phyloP scores from a whole-genome alignment of 495 filamentous ascomycete species.

The Aspergillus steynii region DNA sequence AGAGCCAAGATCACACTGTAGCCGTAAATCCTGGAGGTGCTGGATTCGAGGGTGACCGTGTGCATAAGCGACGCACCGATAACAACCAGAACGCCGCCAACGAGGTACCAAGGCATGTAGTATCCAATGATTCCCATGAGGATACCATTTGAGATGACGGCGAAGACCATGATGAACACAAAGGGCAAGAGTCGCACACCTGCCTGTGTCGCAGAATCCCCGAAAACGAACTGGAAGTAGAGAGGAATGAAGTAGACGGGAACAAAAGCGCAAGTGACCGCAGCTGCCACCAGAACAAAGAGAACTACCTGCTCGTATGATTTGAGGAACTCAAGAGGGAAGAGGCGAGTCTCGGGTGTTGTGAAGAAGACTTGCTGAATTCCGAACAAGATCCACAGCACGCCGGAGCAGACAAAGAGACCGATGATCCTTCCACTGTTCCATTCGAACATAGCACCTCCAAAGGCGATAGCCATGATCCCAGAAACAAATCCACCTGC shows the following conservation, averaged over 20 bases:
- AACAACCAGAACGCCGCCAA: constrained; percentile 46
- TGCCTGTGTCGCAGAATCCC: constrained; percentile 48
- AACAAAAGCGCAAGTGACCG: constrained; percentile 23
- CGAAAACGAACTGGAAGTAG: constrained; percentile 60
- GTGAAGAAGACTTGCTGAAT: constrained; percentile 47
- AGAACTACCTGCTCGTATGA: no score
- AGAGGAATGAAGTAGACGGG: constrained; percentile 55
- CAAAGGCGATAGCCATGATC: constrained; percentile 34
- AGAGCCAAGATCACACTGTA: background rate
- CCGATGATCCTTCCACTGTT: constrained; percentile 23
- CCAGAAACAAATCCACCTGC: constrained; percentile 20
- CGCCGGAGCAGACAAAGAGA: constrained; percentile 22
- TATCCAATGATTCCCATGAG: constrained; percentile 50
- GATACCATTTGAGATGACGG: constrained; percentile 46
- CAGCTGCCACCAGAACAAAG: no score
- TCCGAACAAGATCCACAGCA: constrained; percentile 22
- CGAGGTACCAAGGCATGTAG: constrained; percentile 62
- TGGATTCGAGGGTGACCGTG: constrained; percentile 32
- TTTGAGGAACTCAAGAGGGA: no score
- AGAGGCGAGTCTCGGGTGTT: no score
- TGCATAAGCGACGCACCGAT: constrained; percentile 55
- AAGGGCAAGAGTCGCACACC: constrained; percentile 61
- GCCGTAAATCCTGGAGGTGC: background rate
- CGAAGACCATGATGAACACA: constrained; percentile 49
- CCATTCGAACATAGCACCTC: constrained; percentile 35